A percentile compares a stretch with the other conserved stretches of the same genome.
These are phyloP conservation scores for Coniochaeta ligniaria DNA, from an alignment of 2,329 filamentous ascomycete species.

Conservation along the genomic window DNA sequence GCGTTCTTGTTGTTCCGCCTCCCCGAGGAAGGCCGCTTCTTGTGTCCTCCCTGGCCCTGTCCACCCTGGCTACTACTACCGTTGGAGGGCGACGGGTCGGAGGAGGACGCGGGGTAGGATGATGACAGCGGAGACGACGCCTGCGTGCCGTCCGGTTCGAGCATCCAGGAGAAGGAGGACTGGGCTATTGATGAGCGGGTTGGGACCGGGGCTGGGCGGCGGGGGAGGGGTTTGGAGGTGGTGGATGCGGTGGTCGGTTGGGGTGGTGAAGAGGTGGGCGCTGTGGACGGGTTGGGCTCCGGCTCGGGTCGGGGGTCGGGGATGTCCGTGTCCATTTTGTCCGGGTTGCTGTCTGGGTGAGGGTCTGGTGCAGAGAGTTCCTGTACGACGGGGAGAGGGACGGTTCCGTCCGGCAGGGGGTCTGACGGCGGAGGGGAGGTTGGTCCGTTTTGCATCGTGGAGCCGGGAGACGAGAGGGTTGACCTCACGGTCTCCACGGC, in stretches of 20 bases:
- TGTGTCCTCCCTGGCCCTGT: constrained; percentile 22
- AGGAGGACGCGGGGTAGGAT: constrained; percentile 13
- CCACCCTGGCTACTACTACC: constrained; percentile 9
- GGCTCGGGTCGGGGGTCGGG: neutral
- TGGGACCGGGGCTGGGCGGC: constrained; percentile 29
- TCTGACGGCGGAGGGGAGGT: neutral
- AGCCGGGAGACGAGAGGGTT: constrained; percentile 11
- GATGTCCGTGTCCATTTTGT: constrained; percentile 19
- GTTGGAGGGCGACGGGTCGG: constrained; percentile 4
- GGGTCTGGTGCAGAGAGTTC: neutral
- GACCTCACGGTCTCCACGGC: constrained; percentile 15
- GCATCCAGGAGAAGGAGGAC: constrained; percentile 75
- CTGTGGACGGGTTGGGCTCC: constrained; percentile 15
- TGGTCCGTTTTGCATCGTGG: neutral
- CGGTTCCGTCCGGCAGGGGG: neutral
- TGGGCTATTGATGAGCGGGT: constrained; percentile 62
- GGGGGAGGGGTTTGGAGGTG: neutral
- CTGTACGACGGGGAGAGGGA: neutral
- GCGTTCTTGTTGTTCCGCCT: constrained; percentile 30
- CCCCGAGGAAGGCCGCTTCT: constrained; percentile 20
- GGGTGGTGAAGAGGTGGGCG: constrained; percentile 48
- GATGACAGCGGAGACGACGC: constrained; percentile 20
- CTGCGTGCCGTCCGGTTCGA: constrained; percentile 42
- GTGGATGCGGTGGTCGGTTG: constrained; percentile 28
- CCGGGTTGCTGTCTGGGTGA: constrained; percentile 3